Base-by-base conservation (phyloP, 1,139 yeast species). In the Zygoascus sp. region DNA sequence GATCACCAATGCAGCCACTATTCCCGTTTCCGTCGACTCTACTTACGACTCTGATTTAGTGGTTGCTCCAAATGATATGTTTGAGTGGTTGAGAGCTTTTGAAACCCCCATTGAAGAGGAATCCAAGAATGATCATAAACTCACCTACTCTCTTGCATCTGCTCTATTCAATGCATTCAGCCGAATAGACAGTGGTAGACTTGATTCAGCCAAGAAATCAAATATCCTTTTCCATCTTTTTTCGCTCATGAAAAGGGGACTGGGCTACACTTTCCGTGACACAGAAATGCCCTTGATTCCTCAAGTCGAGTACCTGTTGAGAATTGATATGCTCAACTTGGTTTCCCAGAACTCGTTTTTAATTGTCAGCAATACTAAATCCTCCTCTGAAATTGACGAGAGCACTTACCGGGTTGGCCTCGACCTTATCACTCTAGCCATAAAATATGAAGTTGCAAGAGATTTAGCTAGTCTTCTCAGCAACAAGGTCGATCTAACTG, bases 281-380 rank as follows among this genome's bases (percentile, higher is more conserved):
- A 16, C 25, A 6, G 25, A 20, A 4, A n/a, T 44, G 4, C 38
- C 42, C n/a, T 19, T 22, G 11, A 21, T 32, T 17, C 20, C 42
- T 22, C 32, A 44, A 3, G 30, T 23, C 5, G 47, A 30, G 5
- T 38, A 17, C 21, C 21, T 44, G 27, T 9, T 44, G 17, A 30
- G 47, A 10, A 9, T 30, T 17, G 47, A 44, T 15, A 23, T 44
- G 42, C 32, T 38, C 5, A 22, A 27, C 5, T 20, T 44, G 16
- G 32, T 39, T 1, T 34, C 35, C 20, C 2, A 16, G 9, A 20
- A 21, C 15, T 19, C 39, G 15, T 22, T 17, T 5, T 10, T 32
- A 5, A 20, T 41, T 7, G 27, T 32, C n/a, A 35, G 11, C 16
- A 35, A 21, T n/a, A 5, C n/a, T 5, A 35, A 35, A 19, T 20